Base-by-base conservation (phyloP, 371 early-diverging fungal species). In the Gilbertella persicaria region DNA sequence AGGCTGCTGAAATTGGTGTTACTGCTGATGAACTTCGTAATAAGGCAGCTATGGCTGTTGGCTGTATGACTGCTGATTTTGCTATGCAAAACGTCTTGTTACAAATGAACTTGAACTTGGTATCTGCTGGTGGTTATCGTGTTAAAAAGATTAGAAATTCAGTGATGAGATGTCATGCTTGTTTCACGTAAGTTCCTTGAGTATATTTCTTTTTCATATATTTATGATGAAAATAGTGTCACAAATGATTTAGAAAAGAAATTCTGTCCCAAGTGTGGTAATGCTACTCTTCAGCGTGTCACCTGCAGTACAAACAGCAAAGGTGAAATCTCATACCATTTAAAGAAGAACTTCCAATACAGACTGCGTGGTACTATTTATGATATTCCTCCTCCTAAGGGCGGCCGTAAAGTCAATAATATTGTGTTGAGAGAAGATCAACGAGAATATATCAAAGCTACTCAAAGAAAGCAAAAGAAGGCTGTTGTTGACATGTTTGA, bases 11-110 rank as follows among this genome's bases (percentile, higher is more conserved):
- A 26, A 62, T 68, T 41, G 82, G 81, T 48, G 70, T 55, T n/a
- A 50, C 53, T 14, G 51, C 65, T n/a, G 77, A 69, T 36, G 68
- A 71, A 30, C 67, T 78, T 41, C 75, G 67, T 40, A 75, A 75
- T 38, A 56, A 69, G 10, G 60, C 68, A 28, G 41, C 58, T 13
- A 73, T 88, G 59, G 69, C 75, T 23, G 96, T 96, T 4, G 96
- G 92, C 9, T 97, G 96, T 72, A 90, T 93, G 58, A 94, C 98
- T 0, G 70, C 84, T 4, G 98, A 98, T 82, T 98, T 91, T 69
- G 96, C 98, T 16, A 93, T 97, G 94, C 98, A 97, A 84, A 97
- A 96, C 73, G 94, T 97, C 12, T 66, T 97, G 41, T 74, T 98
- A 46, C 94, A 95, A 72, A 93, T 97, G 93, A 84, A 89, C 36